Percentiles rank a stretch among this genome's conserved stretches.
These are phyloP conservation scores for Centella asiatica DNA, from an alignment of 129 eudicot genomes.

Conservation along the genomic window DNA sequence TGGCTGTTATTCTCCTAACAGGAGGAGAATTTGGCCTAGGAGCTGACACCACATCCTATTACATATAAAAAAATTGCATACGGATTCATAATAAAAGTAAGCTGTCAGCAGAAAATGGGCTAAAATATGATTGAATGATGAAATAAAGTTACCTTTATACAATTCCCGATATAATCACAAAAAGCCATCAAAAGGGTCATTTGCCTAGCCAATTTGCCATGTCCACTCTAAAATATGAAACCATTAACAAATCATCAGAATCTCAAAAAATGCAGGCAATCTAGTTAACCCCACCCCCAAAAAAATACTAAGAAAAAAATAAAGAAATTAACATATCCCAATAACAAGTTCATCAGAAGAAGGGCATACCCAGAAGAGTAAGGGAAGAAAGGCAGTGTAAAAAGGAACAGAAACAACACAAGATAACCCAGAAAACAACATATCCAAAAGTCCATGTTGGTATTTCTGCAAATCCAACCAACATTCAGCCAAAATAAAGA, in stretches of 20 bases:
- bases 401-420: conserved; percentile 96
- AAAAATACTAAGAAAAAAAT: no score
- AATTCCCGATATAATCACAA: conserved; percentile 86
- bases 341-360: not conserved
- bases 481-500: conserved; percentile 8
- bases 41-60: conserved; percentile 95
- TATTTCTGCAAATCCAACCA: conserved; percentile 65
- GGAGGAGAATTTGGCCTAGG: conserved; percentile 93
- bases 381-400: conserved; percentile 91
- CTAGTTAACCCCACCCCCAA: not conserved
- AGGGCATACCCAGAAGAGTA: conserved; percentile 83
- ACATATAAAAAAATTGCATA: conserved; percentile 20
- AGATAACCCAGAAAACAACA: conserved; percentile 62
- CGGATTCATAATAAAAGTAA: conserved; percentile 1
- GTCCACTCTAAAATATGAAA: conserved; percentile 79
- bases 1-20: conserved; percentile 68
- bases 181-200: conserved; percentile 91
- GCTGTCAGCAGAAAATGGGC: not conserved
- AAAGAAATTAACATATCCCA: no score
- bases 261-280: not conserved
- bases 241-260: conserved; percentile 3
- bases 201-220: conserved; percentile 91
- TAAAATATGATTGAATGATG: not conserved
- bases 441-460: conserved; percentile 57
- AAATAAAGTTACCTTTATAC: conserved; percentile 57